Evolutionary conservation across 768 basidiomycete genomes (phyloP), one percentile per base, ranked within the genome.

Genomic region (Hericium coralloides): DNA sequence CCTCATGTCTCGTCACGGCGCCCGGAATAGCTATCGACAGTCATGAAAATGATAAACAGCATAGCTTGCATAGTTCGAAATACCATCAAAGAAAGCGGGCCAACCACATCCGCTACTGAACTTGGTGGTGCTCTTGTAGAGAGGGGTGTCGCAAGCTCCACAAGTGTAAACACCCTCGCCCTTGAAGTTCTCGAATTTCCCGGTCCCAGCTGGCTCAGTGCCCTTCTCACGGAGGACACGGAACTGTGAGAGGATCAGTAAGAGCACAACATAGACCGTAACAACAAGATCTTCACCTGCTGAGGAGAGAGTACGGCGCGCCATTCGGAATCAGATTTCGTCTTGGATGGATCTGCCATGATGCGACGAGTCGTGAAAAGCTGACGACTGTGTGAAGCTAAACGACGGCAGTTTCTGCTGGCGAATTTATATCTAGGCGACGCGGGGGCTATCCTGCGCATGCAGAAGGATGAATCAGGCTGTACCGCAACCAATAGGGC

Each of bases 51-150:
- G 23, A 52, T 10, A 38, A 20, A 26, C 7, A 14, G 37, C 7
- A n/a, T n/a, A 9, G 26, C 25, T 38, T 9, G 1, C 7, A 31
- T 8, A 31, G 10, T 31, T 31, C 2, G 31, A 45, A 72, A 56
- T 59, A 88, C 89, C 89, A 67, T 95, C 94, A 67, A 87, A 98
- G 79, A 97, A 98, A 1, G 94, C 92, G n/a, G 95, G 94, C 94
- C 94, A 98, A 22, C 94, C 94, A 65, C 92, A 95, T 8, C 92
- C 92, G 58, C 90, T 93, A 64, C 87, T 79, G 72, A 95, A 97
- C 72, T 97, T 97, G 61, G 92, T 93, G 25, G 76, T 76, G 65
- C 88, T 90, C 76, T 85, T 90, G 76, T 95, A 97, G 51, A 97
- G 72, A 1, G 92, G 86, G 2, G 90, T 83, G 38, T 76, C 77